These are phyloP conservation scores for Cronartium quercuum DNA, from an alignment of 1,284 basidiomycete species.

Conservation along the genomic window DNA sequence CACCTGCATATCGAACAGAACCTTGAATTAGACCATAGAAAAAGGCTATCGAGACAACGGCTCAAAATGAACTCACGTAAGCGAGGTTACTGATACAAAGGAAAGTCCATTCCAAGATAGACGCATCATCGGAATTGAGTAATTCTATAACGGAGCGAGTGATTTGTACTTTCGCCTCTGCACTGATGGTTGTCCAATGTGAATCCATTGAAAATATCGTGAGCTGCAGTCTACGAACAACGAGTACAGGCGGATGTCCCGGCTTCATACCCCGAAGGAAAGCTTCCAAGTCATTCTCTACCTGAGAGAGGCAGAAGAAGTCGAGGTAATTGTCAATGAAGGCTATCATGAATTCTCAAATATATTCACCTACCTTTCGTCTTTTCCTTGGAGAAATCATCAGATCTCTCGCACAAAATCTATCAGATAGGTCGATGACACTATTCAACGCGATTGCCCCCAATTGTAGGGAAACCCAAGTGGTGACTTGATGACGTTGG, in stretches of 20 bases:
- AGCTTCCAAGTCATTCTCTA: conserved; percentile 20
- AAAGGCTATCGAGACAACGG: not conserved
- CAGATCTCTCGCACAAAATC: not conserved
- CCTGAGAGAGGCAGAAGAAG: conserved; percentile 3
- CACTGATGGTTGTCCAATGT: conserved; percentile 62
- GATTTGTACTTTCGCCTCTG: conserved; percentile 58
- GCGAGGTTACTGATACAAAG: conserved; percentile 67
- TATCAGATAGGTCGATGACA: not conserved
- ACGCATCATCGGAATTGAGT: conserved; percentile 61
- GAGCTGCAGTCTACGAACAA: conserved; percentile 62
- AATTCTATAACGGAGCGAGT: conserved; percentile 58
- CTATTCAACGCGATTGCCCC: conserved; percentile 24
- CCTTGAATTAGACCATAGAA: no score
- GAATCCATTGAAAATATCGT: conserved; percentile 75
- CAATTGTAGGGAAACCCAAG: conserved; percentile 22
- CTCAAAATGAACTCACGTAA: conserved; percentile 49
- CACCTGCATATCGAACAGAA: not conserved
- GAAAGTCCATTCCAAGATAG: conserved; percentile 72
- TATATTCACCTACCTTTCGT: conserved; percentile 24
- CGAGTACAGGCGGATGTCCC: conserved; percentile 44
- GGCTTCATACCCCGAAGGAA: conserved; percentile 26
- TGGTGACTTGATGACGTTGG: conserved; percentile 11
- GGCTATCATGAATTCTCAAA: not conserved
- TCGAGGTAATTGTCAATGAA: not conserved
- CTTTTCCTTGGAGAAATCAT: conserved; percentile 14